A percentile compares a stretch with the other conserved stretches of the same genome.
Conservation (phyloP, 345 rosid genomes). For the Brassica carinata region DNA sequence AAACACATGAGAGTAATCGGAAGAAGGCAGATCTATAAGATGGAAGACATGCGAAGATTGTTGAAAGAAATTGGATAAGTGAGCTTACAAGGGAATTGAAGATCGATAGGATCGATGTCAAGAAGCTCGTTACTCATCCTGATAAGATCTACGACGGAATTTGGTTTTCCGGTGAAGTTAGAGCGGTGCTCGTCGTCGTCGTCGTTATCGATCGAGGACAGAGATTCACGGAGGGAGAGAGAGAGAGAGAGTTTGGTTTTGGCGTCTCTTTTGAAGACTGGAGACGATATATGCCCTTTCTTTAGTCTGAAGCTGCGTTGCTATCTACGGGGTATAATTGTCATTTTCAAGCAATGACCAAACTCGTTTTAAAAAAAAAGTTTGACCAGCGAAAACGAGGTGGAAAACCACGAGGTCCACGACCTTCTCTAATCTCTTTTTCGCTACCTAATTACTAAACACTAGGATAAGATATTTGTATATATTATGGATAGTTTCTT, state of each 20-base stretch:
- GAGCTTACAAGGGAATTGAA: constrained; percentile 69
- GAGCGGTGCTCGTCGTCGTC: neutral
- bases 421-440: neutral
- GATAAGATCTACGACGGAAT: constrained; percentile 30
- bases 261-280: neutral
- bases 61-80: neutral
- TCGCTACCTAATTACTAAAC: no score
- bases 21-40: constrained; percentile 25
- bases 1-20: constrained; percentile 16
- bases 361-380: neutral
- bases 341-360: neutral
- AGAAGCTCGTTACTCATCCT: constrained; percentile 77
- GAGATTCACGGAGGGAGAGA: constrained; percentile 1
- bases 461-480: no score
- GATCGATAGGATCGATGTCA: constrained; percentile 70
- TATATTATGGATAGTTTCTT: no score
- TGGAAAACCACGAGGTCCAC: neutral
- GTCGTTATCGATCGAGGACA: constrained; percentile 6
- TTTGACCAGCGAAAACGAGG: neutral
- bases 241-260: neutral
- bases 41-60: neutral
- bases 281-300: constrained; percentile 24
- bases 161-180: constrained; percentile 16
- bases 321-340: neutral
- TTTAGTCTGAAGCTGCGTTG: neutral